Base-by-base conservation (phyloP, 116 monocot species). In the Posidonia oceanica region DNA sequence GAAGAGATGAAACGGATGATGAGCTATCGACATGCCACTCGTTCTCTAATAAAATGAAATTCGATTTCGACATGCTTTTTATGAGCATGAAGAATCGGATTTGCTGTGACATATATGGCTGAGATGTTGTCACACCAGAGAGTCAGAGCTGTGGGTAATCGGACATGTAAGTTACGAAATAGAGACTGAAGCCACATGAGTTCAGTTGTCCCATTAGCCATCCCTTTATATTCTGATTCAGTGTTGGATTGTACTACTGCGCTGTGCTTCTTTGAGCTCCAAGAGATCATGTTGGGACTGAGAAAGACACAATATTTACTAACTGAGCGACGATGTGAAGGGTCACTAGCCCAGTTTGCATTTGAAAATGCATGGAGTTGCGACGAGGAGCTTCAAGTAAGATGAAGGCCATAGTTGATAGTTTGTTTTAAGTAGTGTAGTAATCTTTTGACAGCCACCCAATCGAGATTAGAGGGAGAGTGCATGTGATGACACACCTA, bases 171-270 rank as follows among this genome's bases (percentile, higher is more conserved):
- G 4, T 60, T 15, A 16, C 16, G 15, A 4, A 60, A 60, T 7
- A 60, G 60, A 7, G 60, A 60, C 16, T 60, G 60, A 18, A 60
- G 15, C 60, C 60, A 60, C 4, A 60, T 60, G 60, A 60, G 5
- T 60, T 60, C 60, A n/a, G 13, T 4, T 60, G 15, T 60, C 4
- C 8, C 60, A 60, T 60, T 60, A 4, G 60, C 60, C n/a, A 60
- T 8, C 7, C 60, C 60, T 60, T 60, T 60, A 22, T 60, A 60
- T 22, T 60, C 60, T 4, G 60, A 60, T 60, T 60, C 60, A 60
- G 60, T 60, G 60, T 15, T 60, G 15, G 60, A 60, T 4, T 15
- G 15, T 12, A 15, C 15, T 7, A 60, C 60, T 12, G n/a, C 16
- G 60, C 21, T 8, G 5, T 60, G 60, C 16, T 60, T 60, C 21